A percentile compares a stretch with the other conserved stretches of the same genome.
Evolutionary conservation across 2,329 filamentous ascomycete genomes (phyloP).

Genomic region (Ilyonectria destructans): DNA sequence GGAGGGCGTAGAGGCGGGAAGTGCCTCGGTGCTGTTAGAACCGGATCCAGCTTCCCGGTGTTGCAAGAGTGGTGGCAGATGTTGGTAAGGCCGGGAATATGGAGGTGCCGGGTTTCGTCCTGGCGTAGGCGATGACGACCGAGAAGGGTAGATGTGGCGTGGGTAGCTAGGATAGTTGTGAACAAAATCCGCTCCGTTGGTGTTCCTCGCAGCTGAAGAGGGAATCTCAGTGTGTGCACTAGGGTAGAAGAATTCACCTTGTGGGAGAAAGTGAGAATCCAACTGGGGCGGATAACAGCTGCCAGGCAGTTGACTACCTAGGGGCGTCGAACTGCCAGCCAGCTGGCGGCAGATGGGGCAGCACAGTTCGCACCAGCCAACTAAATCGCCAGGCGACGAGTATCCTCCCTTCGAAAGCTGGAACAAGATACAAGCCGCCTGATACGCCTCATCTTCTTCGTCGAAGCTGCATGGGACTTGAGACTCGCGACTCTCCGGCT

Average conservation of each 20-base stretch:
- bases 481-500: not conserved
- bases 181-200: not conserved
- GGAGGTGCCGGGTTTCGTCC: not conserved
- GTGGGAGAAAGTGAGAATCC: not conserved
- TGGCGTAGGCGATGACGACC: not conserved
- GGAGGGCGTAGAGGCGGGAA: slow-evolving; percentile 1
- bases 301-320: slow-evolving; percentile 12
- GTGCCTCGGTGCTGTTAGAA: not conserved
- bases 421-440: slow-evolving; percentile 6
- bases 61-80: not conserved
- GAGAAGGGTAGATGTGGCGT: not conserved
- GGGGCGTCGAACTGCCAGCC: not conserved
- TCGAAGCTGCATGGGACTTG: not conserved
- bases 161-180: not conserved
- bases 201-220: not conserved
- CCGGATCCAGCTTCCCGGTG: slow-evolving; percentile 1
- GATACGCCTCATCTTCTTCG: not conserved
- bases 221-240: not conserved
- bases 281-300: not conserved
- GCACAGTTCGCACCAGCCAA: not conserved
- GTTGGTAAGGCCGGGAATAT: not conserved
- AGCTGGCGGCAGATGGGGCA: slow-evolving; percentile 3
- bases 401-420: not conserved
- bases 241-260: not conserved
- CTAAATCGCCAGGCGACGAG: not conserved